phyloP scores from a whole-genome alignment of 2,329 filamentous ascomycete species.

The Chrysoporthe puriensis region DNA sequence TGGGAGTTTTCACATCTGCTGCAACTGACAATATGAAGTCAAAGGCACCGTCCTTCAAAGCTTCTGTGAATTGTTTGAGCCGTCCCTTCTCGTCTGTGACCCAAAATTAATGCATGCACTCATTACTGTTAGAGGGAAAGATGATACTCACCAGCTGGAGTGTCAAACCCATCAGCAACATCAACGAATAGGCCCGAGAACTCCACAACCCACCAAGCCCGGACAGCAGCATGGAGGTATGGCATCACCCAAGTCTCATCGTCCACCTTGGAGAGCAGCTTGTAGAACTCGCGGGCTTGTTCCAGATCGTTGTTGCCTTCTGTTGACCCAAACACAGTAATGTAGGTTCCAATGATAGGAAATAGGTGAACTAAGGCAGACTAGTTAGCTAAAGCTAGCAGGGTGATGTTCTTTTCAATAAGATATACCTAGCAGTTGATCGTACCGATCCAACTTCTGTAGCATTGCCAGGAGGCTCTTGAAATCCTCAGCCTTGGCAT shows the following conservation, averaged over 20 bases:
- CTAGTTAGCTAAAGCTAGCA: not conserved
- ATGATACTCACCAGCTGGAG: conserved; percentile 41
- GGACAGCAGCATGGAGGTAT: conserved; percentile 77
- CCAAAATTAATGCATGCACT: not conserved
- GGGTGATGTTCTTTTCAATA: too few species aligned
- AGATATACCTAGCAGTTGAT: conserved; percentile 59
- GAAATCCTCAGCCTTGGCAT: conserved; percentile 74
- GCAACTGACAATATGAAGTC: conserved; percentile 88
- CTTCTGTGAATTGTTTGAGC: conserved; percentile 73
- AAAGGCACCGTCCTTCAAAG: conserved; percentile 85
- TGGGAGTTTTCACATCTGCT: conserved; percentile 76
- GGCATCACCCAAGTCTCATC: conserved; percentile 72
- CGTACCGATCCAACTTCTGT: conserved; percentile 75
- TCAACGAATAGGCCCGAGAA: conserved; percentile 91
- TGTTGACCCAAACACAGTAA: conserved; percentile 76
- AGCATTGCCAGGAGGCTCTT: conserved; percentile 69
- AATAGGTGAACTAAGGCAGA: conserved; percentile 73
- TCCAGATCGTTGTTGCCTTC: conserved; percentile 70
- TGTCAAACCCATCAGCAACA: conserved; percentile 56
- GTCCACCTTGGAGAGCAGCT: conserved; percentile 68
- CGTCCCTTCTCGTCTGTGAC: conserved; percentile 67
- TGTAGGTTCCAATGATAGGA: conserved; percentile 76
- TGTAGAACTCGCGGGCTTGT: conserved; percentile 72
- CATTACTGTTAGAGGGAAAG: conserved; percentile 22
- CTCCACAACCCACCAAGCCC: conserved; percentile 87